phyloP scores from a whole-genome alignment of 2,329 filamentous ascomycete species.

The Elsinoe australis region DNA sequence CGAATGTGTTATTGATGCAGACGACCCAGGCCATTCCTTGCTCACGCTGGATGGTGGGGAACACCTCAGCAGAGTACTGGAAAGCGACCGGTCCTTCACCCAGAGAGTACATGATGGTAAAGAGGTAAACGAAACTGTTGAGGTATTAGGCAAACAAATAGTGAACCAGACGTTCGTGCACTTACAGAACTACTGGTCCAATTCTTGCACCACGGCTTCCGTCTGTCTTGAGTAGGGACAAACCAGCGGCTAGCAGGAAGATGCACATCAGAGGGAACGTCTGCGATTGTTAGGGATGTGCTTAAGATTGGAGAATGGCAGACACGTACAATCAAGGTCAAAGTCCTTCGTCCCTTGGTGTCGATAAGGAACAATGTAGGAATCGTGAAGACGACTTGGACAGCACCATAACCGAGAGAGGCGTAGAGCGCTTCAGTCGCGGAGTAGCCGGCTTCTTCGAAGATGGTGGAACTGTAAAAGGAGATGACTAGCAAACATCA shows the following conservation, averaged over 20 bases:
- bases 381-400: conserved; percentile 52
- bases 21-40: conserved; percentile 52
- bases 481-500: conserved; percentile 17
- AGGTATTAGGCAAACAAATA: not conserved
- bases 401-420: conserved; percentile 51
- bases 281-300: conserved; percentile 17
- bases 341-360: conserved; percentile 29
- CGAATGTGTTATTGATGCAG: conserved; percentile 49
- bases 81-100: conserved; percentile 28
- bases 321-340: conserved; percentile 19
- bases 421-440: conserved; percentile 40
- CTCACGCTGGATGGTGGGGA: conserved; percentile 42
- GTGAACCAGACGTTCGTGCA: not conserved
- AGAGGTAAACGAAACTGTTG: conserved; percentile 37
- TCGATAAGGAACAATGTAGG: conserved; percentile 50
- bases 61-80: conserved; percentile 31
- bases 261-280: conserved; percentile 44
- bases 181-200: conserved; percentile 31
- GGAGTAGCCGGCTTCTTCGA: conserved; percentile 25
- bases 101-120: conserved; percentile 23
- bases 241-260: conserved; percentile 44
- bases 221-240: conserved; percentile 32
- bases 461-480: conserved; percentile 22
- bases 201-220: conserved; percentile 28
- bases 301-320: not conserved